These are phyloP conservation scores for Pseudocercospora vitis DNA, from an alignment of 2,329 filamentous ascomycete genomes.

Conservation along the genomic window DNA sequence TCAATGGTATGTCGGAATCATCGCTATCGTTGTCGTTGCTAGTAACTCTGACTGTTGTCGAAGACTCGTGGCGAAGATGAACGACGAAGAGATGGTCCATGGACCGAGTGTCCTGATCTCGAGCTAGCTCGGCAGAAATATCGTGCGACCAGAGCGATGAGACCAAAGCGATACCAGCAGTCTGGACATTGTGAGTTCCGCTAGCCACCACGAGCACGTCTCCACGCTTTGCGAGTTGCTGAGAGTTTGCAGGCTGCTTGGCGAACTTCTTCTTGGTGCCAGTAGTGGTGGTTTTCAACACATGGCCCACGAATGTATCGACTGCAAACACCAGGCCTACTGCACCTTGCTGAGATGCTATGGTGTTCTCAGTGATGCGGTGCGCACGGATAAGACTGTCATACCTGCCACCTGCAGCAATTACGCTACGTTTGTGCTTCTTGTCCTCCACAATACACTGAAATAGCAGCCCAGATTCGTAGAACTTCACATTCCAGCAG, in stretches of 20 bases:
- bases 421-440: constrained; percentile 58
- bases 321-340: constrained; percentile 91
- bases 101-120: constrained; percentile 50
- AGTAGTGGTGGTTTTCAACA: constrained; percentile 43
- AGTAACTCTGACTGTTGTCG: constrained; percentile 55
- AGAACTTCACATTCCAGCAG: constrained; percentile 90
- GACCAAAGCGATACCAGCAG: constrained; percentile 73
- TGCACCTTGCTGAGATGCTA: constrained; percentile 49
- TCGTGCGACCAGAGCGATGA: constrained; percentile 77
- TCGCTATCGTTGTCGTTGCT: constrained; percentile 46
- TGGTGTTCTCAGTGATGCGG: constrained; percentile 63
- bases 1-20: constrained; percentile 72
- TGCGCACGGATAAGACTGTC: constrained; percentile 86
- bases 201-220: constrained; percentile 81
- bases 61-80: constrained; percentile 75
- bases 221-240: constrained; percentile 49
- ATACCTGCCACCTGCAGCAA: constrained; percentile 91
- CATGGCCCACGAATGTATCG: constrained; percentile 71
- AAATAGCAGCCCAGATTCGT: constrained; percentile 80
- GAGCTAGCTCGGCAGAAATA: constrained; percentile 84
- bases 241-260: constrained; percentile 18
- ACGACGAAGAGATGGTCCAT: constrained; percentile 72
- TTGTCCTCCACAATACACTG: constrained; percentile 87
- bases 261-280: constrained; percentile 25
- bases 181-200: constrained; percentile 72